Evolutionary conservation across 1,284 basidiomycete species (phyloP).

Genomic region (Ustilago vetiveriae): DNA sequence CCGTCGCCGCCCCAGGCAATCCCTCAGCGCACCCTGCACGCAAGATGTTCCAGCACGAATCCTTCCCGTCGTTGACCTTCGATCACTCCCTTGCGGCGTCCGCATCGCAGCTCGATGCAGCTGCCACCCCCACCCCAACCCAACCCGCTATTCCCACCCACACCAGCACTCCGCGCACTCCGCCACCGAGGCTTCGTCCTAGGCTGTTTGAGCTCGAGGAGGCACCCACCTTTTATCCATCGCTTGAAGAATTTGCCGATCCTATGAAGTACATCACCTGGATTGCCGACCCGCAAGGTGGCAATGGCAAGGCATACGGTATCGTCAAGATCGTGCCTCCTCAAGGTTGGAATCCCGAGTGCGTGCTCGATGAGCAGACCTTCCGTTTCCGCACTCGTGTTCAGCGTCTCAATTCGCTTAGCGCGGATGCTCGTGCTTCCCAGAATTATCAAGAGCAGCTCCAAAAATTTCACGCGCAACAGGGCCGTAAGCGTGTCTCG

Average conservation of each 20-base stretch:
- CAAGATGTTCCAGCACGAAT: slow-evolving; percentile 38
- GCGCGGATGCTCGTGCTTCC: slow-evolving; percentile 94
- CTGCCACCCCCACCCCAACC: background rate
- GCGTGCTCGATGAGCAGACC: slow-evolving; percentile 89
- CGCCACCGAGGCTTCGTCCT: slow-evolving; percentile 46
- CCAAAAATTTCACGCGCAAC: slow-evolving; percentile 72
- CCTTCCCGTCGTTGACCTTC: slow-evolving; percentile 37
- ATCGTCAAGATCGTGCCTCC: slow-evolving; percentile 98
- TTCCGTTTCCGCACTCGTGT: slow-evolving; percentile 95
- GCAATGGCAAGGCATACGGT: slow-evolving; percentile 78
- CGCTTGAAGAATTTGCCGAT: slow-evolving; percentile 87
- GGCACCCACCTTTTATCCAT: slow-evolving; percentile 89
- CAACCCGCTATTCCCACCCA: slow-evolving; percentile 53
- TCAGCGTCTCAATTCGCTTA: slow-evolving; percentile 94
- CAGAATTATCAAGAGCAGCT: slow-evolving; percentile 97
- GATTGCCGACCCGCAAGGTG: slow-evolving; percentile 75
- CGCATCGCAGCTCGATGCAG: background rate
- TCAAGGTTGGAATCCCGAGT: slow-evolving; percentile 92
- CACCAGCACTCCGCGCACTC: slow-evolving; percentile 50
- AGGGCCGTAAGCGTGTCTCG: slow-evolving; percentile 76
- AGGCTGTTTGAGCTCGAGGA: slow-evolving; percentile 83
- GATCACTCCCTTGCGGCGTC: slow-evolving; percentile 2
- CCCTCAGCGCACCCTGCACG: slow-evolving; percentile 42
- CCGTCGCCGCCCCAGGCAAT: slow-evolving; percentile 18
- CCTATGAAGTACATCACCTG: slow-evolving; percentile 92